A percentile compares a stretch with the other conserved stretches of the same genome.
Conservation (phyloP, 495 filamentous ascomycete species). For the Penicillium angulare region DNA sequence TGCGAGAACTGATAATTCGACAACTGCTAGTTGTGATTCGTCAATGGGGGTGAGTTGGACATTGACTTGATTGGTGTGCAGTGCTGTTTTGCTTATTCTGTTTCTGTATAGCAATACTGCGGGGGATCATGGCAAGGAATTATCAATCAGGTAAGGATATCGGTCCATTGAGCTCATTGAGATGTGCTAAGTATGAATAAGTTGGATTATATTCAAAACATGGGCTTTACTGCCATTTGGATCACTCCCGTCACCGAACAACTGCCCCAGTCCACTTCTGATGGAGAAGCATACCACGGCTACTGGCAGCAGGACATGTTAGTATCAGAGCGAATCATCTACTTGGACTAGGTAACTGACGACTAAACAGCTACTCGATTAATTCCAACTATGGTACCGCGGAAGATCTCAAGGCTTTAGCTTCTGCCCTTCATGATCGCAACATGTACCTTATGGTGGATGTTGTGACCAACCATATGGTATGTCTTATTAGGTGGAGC, state of each 20-base stretch:
- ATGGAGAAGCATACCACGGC: slow-evolving; percentile 66
- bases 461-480: slow-evolving; percentile 76
- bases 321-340: slow-evolving; percentile 4
- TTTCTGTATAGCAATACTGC: slow-evolving; percentile 54
- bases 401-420: slow-evolving; percentile 62
- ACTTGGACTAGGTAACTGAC: background rate
- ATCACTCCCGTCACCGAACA: slow-evolving; percentile 73
- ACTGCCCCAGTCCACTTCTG: slow-evolving; percentile 46
- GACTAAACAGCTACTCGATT: slow-evolving; percentile 44
- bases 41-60: background rate
- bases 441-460: slow-evolving; percentile 79
- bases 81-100: too few relatives aligned
- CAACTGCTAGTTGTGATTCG: slow-evolving; percentile 52
- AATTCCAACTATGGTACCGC: slow-evolving; percentile 66
- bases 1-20: slow-evolving; percentile 64
- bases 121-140: slow-evolving; percentile 75
- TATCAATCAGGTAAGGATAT: slow-evolving; percentile 53
- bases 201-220: slow-evolving; percentile 59
- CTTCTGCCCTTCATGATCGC: slow-evolving; percentile 56
- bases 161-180: background rate
- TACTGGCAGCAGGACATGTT: slow-evolving; percentile 73
- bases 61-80: background rate
- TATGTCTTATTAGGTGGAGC: slow-evolving; percentile 15
- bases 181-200: slow-evolving; percentile 17
- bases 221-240: slow-evolving; percentile 84